These are phyloP conservation scores for Spiromastix sp. DNA, from an alignment of 2,329 filamentous ascomycete species.

Conservation along the genomic window DNA sequence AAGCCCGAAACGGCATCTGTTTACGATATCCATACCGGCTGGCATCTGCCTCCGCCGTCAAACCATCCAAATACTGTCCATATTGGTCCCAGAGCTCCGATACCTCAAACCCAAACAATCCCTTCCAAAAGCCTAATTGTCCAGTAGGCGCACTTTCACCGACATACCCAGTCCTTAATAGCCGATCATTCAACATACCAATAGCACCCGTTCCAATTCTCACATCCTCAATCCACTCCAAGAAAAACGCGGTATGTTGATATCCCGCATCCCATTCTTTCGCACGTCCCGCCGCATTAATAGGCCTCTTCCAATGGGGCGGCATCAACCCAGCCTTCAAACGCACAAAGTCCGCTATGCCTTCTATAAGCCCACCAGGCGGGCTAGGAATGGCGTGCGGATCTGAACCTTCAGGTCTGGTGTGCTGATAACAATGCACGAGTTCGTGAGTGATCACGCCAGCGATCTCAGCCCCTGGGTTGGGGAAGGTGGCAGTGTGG, in stretches of 20 bases:
- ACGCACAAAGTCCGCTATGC: slow-evolving; percentile 86
- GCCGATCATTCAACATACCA: slow-evolving; percentile 36
- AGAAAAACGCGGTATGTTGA: slow-evolving; percentile 81
- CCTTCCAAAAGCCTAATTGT: slow-evolving; percentile 23
- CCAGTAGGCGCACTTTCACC: slow-evolving; percentile 13
- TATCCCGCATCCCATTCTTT: slow-evolving; percentile 82
- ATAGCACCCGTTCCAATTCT: slow-evolving; percentile 60
- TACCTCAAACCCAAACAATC: slow-evolving; percentile 56
- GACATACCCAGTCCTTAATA: slow-evolving; percentile 26
- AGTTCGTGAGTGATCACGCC: slow-evolving; percentile 88
- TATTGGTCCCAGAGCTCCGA: slow-evolving; percentile 68
- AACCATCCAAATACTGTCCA: slow-evolving; percentile 35
- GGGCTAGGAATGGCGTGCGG: slow-evolving; percentile 16
- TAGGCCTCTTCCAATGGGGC: slow-evolving; percentile 65
- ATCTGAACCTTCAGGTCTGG: slow-evolving; percentile 38
- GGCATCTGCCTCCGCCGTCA: no score
- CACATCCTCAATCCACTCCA: slow-evolving; percentile 71
- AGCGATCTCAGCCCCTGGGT: slow-evolving; percentile 51
- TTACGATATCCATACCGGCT: no score
- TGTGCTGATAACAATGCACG: slow-evolving; percentile 88
- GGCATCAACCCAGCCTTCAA: slow-evolving; percentile 62
- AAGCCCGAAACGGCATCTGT: no score
- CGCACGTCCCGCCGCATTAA: slow-evolving; percentile 34
- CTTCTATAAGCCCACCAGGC: slow-evolving; percentile 75
- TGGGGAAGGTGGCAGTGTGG: slow-evolving; percentile 14